A percentile compares a stretch with the other conserved stretches of the same genome.
These are phyloP conservation scores for Rhodamnia rubescens DNA, from an alignment of 345 rosid genomes.

Conservation along the genomic window DNA sequence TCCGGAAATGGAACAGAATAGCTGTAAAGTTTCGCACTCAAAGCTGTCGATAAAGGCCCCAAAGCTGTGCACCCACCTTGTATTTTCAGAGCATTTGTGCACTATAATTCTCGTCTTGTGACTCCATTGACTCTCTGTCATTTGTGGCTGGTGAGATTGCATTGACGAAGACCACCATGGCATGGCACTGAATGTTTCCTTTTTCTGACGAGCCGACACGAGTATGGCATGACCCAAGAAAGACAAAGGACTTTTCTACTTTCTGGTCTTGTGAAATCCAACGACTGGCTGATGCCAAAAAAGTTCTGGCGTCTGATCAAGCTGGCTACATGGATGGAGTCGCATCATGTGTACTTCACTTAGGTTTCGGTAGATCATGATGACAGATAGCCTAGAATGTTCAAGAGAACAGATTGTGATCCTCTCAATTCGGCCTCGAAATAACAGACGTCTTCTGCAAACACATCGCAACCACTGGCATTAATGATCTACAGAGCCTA, in stretches of 20 bases:
- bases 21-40: neutral
- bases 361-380: neutral
- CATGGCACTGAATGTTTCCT: neutral
- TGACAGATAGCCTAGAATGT: neutral
- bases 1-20: neutral
- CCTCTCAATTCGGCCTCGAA: no score
- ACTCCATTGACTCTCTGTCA: neutral
- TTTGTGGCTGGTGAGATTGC: neutral
- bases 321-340: neutral
- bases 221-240: neutral
- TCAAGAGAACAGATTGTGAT: neutral
- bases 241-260: no score
- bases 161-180: neutral
- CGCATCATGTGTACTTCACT: neutral
- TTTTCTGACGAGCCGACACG: neutral
- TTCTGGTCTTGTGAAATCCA: neutral
- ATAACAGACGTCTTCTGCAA: neutral
- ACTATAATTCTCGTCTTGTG: neutral
- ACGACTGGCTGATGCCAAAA: neutral
- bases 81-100: neutral
- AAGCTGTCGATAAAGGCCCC: neutral
- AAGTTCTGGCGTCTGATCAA: neutral
- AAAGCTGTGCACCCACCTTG: neutral
- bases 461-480: neutral
- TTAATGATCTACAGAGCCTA: neutral